Evolutionary conservation across 495 filamentous ascomycete species (phyloP), one percentile per base, ranked within the genome.

Genomic region (Lindgomyces ingoldianus): DNA sequence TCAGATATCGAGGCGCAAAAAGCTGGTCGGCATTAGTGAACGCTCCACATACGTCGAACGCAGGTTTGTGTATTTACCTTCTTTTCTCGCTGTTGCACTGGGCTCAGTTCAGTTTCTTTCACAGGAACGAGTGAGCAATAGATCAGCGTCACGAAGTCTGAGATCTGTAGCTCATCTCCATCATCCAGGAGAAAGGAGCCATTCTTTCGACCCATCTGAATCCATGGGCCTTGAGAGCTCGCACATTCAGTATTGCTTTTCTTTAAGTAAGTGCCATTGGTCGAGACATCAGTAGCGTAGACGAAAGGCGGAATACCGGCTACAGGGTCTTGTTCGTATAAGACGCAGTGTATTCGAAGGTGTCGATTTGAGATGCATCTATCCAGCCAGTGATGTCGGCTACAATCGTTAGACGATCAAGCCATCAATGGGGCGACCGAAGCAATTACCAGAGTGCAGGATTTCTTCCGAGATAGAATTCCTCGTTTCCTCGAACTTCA

Each of bases 261-360:
- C 39, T 56, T 70, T 30, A 71, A 44, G 52, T 58, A 60, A 1
- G 74, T 73, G 12, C 75, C 70, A 60, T 80, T 80, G 16, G 60
- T 67, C 0, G 77, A 80, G 12, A 79, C 54, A 50, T 76, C 77
- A 21, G 73, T 65, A 21, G 69, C 74, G 52, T 80, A 80, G 10
- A 80, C 69, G 22, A 80, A 63, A 9, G 77, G 75, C 0, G 68
- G 41, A n/a, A 75, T 65, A 2, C 65, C 68, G 10, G 57, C 42
- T 1, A 57, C 56, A 27, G 26, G 16, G 19, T 67, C 48, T 21
- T 70, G 41, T 19, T 76, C 77, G 60, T 73, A 77, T 4, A 74
- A 18, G 44, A 78, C 61, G 58, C 73, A 72, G 58, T 75, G 71
- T 51, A 80, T 68, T 12, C 72, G 68, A 18, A 80, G 59, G 63